Conservation (phyloP, 1,139 yeast species). For the Candida freyschussii region DNA sequence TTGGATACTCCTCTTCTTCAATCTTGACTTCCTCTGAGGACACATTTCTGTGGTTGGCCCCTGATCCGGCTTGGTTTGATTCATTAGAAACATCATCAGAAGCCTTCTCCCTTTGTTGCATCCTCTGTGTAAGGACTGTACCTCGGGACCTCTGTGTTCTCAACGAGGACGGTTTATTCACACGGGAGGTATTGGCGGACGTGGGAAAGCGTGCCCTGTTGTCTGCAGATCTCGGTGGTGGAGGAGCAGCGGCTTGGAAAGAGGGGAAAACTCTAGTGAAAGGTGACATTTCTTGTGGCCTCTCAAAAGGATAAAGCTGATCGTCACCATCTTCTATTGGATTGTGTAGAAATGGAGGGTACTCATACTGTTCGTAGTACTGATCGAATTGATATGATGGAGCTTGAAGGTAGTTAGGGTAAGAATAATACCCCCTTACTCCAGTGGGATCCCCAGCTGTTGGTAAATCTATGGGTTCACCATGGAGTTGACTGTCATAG, state of each 20-base stretch:
- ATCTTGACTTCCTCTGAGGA: not conserved
- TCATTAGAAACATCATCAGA: not conserved
- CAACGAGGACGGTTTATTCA: slow-evolving; percentile 7
- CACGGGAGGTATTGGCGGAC: slow-evolving; percentile 2
- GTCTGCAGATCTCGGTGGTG: slow-evolving; percentile 20
- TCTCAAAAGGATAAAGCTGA: slow-evolving; percentile 17
- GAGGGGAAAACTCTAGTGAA: slow-evolving; percentile 30
- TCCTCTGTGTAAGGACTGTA: not conserved
- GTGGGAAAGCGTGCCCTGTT: no score
- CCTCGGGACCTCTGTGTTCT: slow-evolving; percentile 5
- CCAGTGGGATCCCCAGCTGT: not conserved
- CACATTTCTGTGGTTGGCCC: no score
- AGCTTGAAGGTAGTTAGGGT: slow-evolving; percentile 2
- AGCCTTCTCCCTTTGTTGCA: not conserved
- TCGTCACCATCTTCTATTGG: slow-evolving; percentile 17
- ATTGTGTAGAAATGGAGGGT: slow-evolving; percentile 5
- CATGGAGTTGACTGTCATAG: slow-evolving; percentile 25
- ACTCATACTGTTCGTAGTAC: slow-evolving; percentile 2
- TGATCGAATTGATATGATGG: slow-evolving; percentile 2
- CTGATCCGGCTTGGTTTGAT: no score
- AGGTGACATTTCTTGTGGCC: slow-evolving; percentile 22
- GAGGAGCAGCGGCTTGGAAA: slow-evolving; percentile 31
- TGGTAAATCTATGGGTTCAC: slow-evolving; percentile 11
- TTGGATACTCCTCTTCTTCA: slow-evolving; percentile 15
- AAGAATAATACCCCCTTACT: not conserved